Conservation (phyloP, 2,329 filamentous ascomycete species). For the Geosmithia morbida region DNA sequence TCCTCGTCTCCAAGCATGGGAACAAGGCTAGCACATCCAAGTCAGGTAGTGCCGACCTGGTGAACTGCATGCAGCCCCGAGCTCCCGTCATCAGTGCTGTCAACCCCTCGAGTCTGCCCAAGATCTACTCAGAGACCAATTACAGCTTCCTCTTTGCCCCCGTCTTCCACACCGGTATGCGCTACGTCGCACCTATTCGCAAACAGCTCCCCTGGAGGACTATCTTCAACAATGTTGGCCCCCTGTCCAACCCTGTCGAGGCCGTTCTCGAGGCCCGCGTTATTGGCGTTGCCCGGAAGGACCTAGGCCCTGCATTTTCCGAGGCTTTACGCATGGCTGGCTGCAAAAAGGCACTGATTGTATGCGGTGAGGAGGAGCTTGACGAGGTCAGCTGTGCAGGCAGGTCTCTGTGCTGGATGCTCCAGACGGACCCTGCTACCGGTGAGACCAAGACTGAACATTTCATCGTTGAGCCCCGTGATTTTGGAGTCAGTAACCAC, state of each 20-base stretch:
- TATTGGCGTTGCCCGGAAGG: conserved; percentile 80
- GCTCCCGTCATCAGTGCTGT: conserved; percentile 64
- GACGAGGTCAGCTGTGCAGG: conserved; percentile 94
- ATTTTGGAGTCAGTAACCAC: conserved; percentile 72
- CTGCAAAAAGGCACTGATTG: conserved; percentile 70
- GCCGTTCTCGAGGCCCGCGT: conserved; percentile 74
- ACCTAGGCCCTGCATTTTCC: conserved; percentile 78
- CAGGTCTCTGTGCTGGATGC: conserved; percentile 74
- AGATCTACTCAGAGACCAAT: conserved; percentile 67
- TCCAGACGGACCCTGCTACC: conserved; percentile 34
- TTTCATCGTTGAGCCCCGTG: conserved; percentile 66
- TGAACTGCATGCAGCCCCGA: conserved; percentile 58
- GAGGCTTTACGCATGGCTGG: conserved; percentile 68
- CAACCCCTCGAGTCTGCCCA: conserved; percentile 52
- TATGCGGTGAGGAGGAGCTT: conserved; percentile 88
- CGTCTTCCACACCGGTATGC: conserved; percentile 92
- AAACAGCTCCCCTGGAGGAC: conserved; percentile 86
- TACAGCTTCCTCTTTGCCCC: conserved; percentile 95
- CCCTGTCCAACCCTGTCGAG: conserved; percentile 82
- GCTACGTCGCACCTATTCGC: conserved; percentile 71
- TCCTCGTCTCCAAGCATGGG: conserved; percentile 87
- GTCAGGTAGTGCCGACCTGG: conserved; percentile 85
- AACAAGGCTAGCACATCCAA: conserved; percentile 92
- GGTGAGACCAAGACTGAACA: conserved; percentile 46
- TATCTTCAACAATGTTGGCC: conserved; percentile 93